phyloP scores from a whole-genome alignment of 2,329 filamentous ascomycete species.

The Fusarium euwallaceae region DNA sequence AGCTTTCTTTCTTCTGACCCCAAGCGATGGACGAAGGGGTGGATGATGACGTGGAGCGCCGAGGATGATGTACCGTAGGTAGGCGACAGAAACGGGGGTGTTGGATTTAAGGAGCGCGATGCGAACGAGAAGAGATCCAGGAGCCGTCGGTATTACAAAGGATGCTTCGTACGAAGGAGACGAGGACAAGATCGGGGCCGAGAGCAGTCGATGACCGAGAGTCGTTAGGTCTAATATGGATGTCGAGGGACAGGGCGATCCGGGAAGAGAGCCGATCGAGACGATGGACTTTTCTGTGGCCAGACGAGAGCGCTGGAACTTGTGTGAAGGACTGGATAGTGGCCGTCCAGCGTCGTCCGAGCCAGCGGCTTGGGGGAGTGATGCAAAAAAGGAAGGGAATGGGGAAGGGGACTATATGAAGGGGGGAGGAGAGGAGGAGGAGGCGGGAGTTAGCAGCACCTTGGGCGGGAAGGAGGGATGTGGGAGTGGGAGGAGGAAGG shows the following conservation, averaged over 20 bases:
- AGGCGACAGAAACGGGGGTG: constrained; percentile 38
- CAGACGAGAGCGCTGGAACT: constrained; percentile 36
- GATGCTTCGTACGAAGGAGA: constrained; percentile 46
- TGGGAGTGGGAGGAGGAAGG: constrained; percentile 21
- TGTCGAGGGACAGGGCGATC: constrained; percentile 29
- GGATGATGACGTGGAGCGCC: constrained; percentile 36
- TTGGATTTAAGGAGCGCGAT: constrained; percentile 46
- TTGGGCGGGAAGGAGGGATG: constrained; percentile 28
- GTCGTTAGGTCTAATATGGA: constrained; percentile 32
- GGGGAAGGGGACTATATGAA: constrained; percentile 25
- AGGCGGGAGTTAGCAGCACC: too few relatives aligned
- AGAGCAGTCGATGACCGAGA: constrained; percentile 39
- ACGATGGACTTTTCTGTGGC: constrained; percentile 38
- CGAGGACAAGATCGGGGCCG: constrained; percentile 38
- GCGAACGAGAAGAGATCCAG: constrained; percentile 47
- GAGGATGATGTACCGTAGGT: constrained; percentile 35
- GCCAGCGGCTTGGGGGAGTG: constrained; percentile 43
- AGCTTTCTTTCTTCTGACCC: constrained; percentile 22
- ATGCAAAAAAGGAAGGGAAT: constrained; percentile 39
- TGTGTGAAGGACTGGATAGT: constrained; percentile 39
- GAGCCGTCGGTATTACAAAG: constrained; percentile 53
- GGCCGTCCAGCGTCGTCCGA: constrained; percentile 48
- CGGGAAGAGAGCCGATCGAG: constrained; percentile 29
- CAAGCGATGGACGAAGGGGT: constrained; percentile 23
- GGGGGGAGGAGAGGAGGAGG: too few relatives aligned